phyloP scores from a whole-genome alignment of 2,329 filamentous ascomycete species.

The Trichoderma polysporum region DNA sequence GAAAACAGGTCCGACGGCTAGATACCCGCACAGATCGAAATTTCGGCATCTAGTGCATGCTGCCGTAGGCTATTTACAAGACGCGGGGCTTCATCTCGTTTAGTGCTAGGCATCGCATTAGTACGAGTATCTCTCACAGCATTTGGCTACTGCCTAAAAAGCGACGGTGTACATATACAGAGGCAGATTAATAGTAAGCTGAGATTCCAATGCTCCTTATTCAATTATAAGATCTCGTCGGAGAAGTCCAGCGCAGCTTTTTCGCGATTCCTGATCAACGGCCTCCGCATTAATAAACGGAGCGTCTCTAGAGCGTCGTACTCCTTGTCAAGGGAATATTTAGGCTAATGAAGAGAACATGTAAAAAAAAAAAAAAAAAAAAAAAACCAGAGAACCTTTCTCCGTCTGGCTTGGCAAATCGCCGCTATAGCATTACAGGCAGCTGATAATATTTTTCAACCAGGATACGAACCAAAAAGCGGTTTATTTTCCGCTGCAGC shows the following conservation, averaged over 20 bases:
- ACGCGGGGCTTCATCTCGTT: not conserved
- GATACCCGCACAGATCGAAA: not conserved
- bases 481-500: not conserved
- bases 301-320: not conserved
- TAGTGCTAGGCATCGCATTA: too few relatives aligned
- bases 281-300: not conserved
- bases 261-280: not conserved
- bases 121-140: too few relatives aligned
- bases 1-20: not conserved
- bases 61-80: too few relatives aligned
- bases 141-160: too few relatives aligned
- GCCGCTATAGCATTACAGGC: not conserved
- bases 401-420: too few relatives aligned
- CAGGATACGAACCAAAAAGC: not conserved
- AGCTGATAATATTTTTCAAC: not conserved
- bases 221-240: not conserved
- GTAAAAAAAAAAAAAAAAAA: not conserved
- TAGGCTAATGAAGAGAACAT: not conserved
- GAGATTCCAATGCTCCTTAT: not conserved
- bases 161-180: too few relatives aligned
- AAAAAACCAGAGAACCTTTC: not conserved
- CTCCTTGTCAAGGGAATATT: not conserved
- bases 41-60: not conserved
- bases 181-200: not conserved
- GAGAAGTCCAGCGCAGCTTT: not conserved